A percentile compares a stretch with the other conserved stretches of the same genome.
Evolutionary conservation across 768 basidiomycete species (phyloP).

Genomic region (Psilocybe cyanescens): DNA sequence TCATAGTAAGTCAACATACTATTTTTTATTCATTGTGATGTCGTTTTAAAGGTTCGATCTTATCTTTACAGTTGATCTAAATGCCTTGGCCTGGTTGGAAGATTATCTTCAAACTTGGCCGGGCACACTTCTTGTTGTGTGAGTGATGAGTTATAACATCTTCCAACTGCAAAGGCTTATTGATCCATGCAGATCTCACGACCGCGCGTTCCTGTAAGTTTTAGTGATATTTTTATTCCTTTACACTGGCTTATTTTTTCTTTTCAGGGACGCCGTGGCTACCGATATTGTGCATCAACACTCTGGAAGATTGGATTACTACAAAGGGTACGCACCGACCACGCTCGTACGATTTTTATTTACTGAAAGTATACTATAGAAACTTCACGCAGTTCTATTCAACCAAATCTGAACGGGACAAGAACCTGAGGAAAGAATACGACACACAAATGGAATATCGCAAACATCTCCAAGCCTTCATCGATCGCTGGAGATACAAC

Average conservation of each 20-base stretch:
- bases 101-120: slow-evolving; percentile 97
- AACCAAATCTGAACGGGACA: slow-evolving; percentile 93
- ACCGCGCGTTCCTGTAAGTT: slow-evolving; percentile 89
- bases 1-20: slow-evolving; percentile 66
- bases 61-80: slow-evolving; percentile 71
- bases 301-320: slow-evolving; percentile 91
- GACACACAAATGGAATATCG: slow-evolving; percentile 96
- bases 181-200: slow-evolving; percentile 73
- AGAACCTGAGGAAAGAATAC: slow-evolving; percentile 92
- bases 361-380: slow-evolving; percentile 37
- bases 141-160: slow-evolving; percentile 28
- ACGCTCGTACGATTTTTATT: background rate
- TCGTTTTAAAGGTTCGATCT: background rate
- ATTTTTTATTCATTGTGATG: background rate
- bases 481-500: slow-evolving; percentile 98
- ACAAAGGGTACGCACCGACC: slow-evolving; percentile 75
- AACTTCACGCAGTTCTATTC: slow-evolving; percentile 99
- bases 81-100: slow-evolving; percentile 97
- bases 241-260: background rate
- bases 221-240: background rate
- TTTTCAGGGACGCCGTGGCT: slow-evolving; percentile 83
- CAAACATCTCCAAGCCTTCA: slow-evolving; percentile 95
- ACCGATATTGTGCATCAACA: slow-evolving; percentile 99
- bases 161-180: slow-evolving; percentile 7
- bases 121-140: slow-evolving; percentile 93